Evolutionary conservation across 2,329 filamentous ascomycete species (phyloP), one percentile per base, ranked within the genome.

Genomic region (Fusarium sp.): DNA sequence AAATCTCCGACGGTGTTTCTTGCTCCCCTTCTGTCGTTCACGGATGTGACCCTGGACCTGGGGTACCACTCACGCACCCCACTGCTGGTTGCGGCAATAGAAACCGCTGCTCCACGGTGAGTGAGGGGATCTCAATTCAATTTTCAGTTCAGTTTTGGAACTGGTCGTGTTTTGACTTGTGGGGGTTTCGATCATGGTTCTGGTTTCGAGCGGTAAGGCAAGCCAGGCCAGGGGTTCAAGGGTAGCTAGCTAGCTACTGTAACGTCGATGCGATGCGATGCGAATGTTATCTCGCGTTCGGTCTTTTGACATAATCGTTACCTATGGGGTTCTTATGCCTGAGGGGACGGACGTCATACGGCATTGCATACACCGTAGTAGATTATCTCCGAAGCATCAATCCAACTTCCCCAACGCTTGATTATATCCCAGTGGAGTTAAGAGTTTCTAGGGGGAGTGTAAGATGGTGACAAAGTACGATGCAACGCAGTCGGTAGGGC

Each of bases 21-120:
- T 50, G 36, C 34, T 49, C 18, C 31, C 28, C 34, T 13, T 42
- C 42, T 15, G 12, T 31, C 15, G n/a, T 23, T n/a, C 10, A 45
- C 42, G 28, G 34, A 54, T 72, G 67, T 64, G 68, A 68, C 68
- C 34, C 36, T 65, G 20, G 31, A 8, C 50, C 62, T 59, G 42
- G 51, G 41, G 54, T 18, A 30, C 33, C 44, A 40, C 56, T 37
- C 31, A 51, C 71, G 71, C 71, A 73, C 71, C 69, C 71, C 71
- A 73, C 67, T 71, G 20, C 71, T 71, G 23, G 59, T 73, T 73
- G 63, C 38, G 71, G 71, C 62, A 71, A 72, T 45, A 41, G 61
- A 69, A 40, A 44, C 66, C 66, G 66, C 54, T 44, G 50, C 45
- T 34, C 57, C 60, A 41, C 34, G 42, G 56, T 44, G 23, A 45